Evolutionary conservation across 1,284 basidiomycete species (phyloP).

Genomic region (Cryptococcus sp.): DNA sequence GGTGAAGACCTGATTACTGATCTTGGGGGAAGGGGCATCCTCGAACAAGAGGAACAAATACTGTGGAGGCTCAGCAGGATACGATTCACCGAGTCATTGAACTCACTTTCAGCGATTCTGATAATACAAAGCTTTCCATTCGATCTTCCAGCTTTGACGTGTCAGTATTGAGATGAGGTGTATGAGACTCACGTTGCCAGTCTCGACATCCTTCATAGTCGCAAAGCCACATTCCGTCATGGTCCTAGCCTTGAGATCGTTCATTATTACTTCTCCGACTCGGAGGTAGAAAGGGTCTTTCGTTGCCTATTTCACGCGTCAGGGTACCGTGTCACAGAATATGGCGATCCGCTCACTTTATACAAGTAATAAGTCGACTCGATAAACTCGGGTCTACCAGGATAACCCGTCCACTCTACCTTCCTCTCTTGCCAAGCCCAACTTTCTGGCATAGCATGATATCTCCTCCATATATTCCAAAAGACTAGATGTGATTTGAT

Average conservation of each 20-base stretch:
- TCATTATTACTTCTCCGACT: conserved; percentile 75
- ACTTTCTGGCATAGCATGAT: conserved; percentile 81
- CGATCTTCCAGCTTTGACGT: conserved; percentile 62
- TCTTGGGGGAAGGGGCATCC: conserved; percentile 65
- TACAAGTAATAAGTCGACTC: conserved; percentile 94
- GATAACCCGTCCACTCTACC: conserved; percentile 75
- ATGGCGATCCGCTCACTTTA: conserved; percentile 54
- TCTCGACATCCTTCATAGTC: conserved; percentile 71
- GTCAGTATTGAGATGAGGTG: background rate
- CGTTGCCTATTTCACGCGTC: conserved; percentile 62
- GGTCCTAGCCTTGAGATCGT: conserved; percentile 66
- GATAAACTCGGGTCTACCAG: conserved; percentile 79
- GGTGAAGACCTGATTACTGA: conserved; percentile 65
- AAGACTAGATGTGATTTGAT: conserved; percentile 79
- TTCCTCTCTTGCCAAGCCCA: conserved; percentile 71
- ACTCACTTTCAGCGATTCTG: conserved; percentile 77
- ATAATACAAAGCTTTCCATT: conserved; percentile 89
- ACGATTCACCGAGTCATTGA: background rate
- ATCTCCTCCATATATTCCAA: conserved; percentile 82
- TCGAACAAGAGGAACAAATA: conserved; percentile 90
- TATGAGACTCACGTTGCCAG: conserved; percentile 52
- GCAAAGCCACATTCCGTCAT: conserved; percentile 81
- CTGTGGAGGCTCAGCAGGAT: conserved; percentile 46
- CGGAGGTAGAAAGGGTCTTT: conserved; percentile 85
- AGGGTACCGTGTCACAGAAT: background rate